Evolutionary conservation across 352 stramenopile genomes (phyloP), one percentile per base, ranked within the genome.

Genomic region (Hyaloperonospora brassicae): DNA sequence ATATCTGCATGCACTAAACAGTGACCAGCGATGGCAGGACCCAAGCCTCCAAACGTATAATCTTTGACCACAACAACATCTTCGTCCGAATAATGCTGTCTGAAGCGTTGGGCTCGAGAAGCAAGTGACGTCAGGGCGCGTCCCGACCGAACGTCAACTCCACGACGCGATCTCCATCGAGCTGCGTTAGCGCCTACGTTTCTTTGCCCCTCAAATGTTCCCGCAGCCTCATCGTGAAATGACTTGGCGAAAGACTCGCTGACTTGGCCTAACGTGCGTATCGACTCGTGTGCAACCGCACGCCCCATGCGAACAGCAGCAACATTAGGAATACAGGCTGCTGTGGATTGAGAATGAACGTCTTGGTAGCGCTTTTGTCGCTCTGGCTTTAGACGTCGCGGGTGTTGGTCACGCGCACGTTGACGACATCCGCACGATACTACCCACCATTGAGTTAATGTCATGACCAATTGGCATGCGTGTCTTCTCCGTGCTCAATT

Each of bases 71-170:
- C 23, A 98, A 66, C 14, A 97, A 52, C 44, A 91, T 77, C 66
- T 97, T 97, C 24, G 90, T 98, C 53, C 99, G 83, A 48, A 99
- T 93, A 47, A 99, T 90, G 73, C 99, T 99, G 43, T 95, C 96
- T 34, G 75, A 80, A 1, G 90, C 87, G 68, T 99, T 99, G 5
- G 99, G 79, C 79, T 99, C 96, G 31, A 99, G 71, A 64, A 99
- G 96, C 14, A 99, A 68, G 56, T 98, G 86, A 69, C 93, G 92
- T 46, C 86, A 68, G 34, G 84, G 71, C 23, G 90, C 76, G 42
- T 95, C 95, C 48, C 76, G 79, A 38, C 95, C 95, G 64, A 99
- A 99, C 5, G 82, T 88, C 55, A 99, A 96, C 64, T 98, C 84
- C 27, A 99, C 90, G 17, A 99, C 95, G 49, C 96, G 93, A 67